Evolutionary conservation across 176 grass and related monocot genomes (phyloP).

Genomic region (Guadua angustifolia): DNA sequence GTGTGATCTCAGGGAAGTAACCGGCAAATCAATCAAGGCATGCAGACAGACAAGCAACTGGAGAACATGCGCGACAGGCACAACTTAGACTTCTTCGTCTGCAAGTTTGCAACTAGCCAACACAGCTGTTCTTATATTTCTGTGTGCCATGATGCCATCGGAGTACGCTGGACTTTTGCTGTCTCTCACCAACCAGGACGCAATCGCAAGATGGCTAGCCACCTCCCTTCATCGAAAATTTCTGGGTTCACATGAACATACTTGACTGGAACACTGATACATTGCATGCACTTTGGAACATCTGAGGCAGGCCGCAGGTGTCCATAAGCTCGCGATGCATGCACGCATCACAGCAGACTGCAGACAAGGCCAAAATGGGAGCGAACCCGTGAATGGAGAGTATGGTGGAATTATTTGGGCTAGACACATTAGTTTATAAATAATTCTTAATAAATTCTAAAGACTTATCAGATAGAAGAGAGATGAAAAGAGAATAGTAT

Average conservation of each 20-base stretch:
- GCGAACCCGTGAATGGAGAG: slow-evolving; percentile 23
- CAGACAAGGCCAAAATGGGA: slow-evolving; percentile 28
- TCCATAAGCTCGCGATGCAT: background rate
- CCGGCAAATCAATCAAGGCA: background rate
- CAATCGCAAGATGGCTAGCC: background rate
- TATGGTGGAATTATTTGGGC: too few relatives aligned
- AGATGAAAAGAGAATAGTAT: too few relatives aligned
- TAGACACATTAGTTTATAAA: too few relatives aligned
- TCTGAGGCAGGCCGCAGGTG: background rate
- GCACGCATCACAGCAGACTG: background rate
- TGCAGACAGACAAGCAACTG: background rate
- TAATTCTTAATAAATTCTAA: too few relatives aligned
- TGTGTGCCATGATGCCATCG: background rate
- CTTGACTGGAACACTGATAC: background rate
- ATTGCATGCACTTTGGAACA: background rate
- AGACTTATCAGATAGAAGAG: too few relatives aligned
- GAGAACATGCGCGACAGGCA: background rate
- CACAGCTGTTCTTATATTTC: background rate
- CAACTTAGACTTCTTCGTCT: background rate
- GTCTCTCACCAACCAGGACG: background rate
- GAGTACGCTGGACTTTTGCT: background rate
- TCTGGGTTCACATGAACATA: slow-evolving; percentile 38
- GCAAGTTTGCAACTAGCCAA: background rate
- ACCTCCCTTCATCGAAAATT: background rate
- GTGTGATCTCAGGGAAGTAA: background rate